Evolutionary conservation across 345 rosid species (phyloP).

Genomic region (Linum usitatissimum): DNA sequence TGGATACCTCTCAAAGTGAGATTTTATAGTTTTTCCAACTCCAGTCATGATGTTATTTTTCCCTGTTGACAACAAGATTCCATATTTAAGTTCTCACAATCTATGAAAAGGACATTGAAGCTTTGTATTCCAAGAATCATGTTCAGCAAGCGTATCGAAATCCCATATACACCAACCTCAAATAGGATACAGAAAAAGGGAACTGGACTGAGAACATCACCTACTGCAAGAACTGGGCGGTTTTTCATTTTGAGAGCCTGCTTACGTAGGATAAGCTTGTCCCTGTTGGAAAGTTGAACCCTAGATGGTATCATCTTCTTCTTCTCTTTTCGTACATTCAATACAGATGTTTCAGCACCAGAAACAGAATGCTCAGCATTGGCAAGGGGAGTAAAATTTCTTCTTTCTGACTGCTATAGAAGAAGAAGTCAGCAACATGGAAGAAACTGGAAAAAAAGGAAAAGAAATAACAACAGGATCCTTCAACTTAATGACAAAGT

Average conservation of each 20-base stretch:
- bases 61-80: conserved; percentile 28
- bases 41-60: conserved; percentile 74
- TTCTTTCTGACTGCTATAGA: conserved; percentile 22
- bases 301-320: conserved; percentile 21
- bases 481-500: conserved; percentile 24
- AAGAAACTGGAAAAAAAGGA: neutral
- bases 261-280: conserved; percentile 77
- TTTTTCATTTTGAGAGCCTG: conserved; percentile 82
- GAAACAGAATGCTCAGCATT: conserved; percentile 16
- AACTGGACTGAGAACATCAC: conserved; percentile 21
- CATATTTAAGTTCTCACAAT: neutral
- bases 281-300: conserved; percentile 57
- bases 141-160: neutral
- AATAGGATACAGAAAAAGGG: neutral
- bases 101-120: neutral
- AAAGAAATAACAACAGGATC: conserved; percentile 13
- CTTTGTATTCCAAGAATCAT: neutral
- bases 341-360: conserved; percentile 16
- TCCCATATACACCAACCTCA: neutral
- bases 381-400: conserved; percentile 7
- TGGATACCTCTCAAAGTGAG: conserved; percentile 68
- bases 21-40: conserved; percentile 56
- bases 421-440: neutral
- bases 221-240: conserved; percentile 78
- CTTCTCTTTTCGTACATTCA: conserved; percentile 12